phyloP scores from a whole-genome alignment of 805 yeast species.

The Scheffersomyces amazonensis region DNA sequence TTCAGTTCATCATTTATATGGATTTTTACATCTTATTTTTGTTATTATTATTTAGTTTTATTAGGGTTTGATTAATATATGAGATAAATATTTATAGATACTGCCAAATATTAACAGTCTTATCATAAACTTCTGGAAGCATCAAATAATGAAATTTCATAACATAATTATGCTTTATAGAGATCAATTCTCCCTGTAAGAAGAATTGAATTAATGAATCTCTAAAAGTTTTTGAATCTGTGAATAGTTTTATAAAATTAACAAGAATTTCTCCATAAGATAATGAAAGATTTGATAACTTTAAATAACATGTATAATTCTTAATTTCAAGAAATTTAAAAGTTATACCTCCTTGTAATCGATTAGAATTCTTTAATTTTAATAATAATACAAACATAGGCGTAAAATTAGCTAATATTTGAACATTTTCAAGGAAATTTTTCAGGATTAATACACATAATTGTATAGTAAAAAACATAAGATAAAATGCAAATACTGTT shows the following conservation, averaged over 20 bases:
- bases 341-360: slow-evolving; percentile 53
- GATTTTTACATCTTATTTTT: too few relatives aligned
- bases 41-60: too few relatives aligned
- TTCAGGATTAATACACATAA: slow-evolving; percentile 46
- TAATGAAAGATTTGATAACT: slow-evolving; percentile 35
- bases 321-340: slow-evolving; percentile 20
- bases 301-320: slow-evolving; percentile 20
- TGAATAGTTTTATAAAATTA: slow-evolving; percentile 28
- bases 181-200: slow-evolving; percentile 23
- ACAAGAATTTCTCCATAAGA: slow-evolving; percentile 32
- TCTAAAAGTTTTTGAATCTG: slow-evolving; percentile 25
- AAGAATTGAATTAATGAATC: slow-evolving; percentile 19
- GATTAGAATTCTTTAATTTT: slow-evolving; percentile 72
- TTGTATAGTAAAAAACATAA: slow-evolving; percentile 63
- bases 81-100: slow-evolving; percentile 5
- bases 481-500: slow-evolving; percentile 81
- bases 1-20: too few relatives aligned
- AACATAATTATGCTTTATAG: slow-evolving; percentile 19
- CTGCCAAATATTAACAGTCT: slow-evolving; percentile 25
- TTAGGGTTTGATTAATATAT: too few relatives aligned
- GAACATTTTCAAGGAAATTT: slow-evolving; percentile 53
- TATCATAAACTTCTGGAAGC: slow-evolving; percentile 30
- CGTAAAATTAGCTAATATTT: slow-evolving; percentile 72
- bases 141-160: slow-evolving; percentile 32
- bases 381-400: slow-evolving; percentile 83